Base-by-base conservation (phyloP, 2,329 filamentous ascomycete genomes). In the Sarocladiaceae sp. region DNA sequence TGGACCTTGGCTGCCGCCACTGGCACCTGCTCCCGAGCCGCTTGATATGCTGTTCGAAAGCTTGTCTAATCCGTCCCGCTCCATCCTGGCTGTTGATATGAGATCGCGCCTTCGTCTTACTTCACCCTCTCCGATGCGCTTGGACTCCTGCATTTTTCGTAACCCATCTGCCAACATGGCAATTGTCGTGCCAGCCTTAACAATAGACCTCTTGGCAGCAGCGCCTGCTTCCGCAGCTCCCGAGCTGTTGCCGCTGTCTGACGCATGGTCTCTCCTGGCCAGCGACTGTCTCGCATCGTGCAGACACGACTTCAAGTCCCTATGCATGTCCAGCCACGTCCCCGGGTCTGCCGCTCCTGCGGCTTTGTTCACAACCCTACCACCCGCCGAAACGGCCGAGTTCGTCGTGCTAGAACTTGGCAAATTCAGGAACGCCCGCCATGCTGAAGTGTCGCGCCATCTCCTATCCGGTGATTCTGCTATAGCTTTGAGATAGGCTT, bases 271-370 rank as follows among this genome's bases (percentile, higher is more conserved):
- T 39, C 86, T 68, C 51, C 76, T 69, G 31, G 83, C 82, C 23
- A 93, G 70, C 51, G 77, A 74, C 27, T 73, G 70, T 63, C 88
- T 87, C 62, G 89, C 75, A 56, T 88, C 83, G 33, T 65, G 62
- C 10, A 66, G 49, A 50, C 78, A 74, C 13, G 71, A 69, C 65
- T 89, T 90, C 65, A 90, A 72, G 56, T 89, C 83, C 20, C 78
- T 67, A 57, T 89, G 82, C 45, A 87, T 70, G 57, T 91, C 86
- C 20, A 91, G 65, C 87, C 88, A 93, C 2, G 83, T 80, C 3
- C 75, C 74, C 2, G 81, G 80, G 56, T 83, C 80, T 12, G 70
- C 68, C 2, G 75, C 70, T 18, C 61, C 63, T 11, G 56, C 55
- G 4, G 60, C 56, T 18, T 64, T 60, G 32, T 59, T 71, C 33